Evolutionary conservation across 495 filamentous ascomycete species (phyloP).

Genomic region (Apiosordaria backusii): DNA sequence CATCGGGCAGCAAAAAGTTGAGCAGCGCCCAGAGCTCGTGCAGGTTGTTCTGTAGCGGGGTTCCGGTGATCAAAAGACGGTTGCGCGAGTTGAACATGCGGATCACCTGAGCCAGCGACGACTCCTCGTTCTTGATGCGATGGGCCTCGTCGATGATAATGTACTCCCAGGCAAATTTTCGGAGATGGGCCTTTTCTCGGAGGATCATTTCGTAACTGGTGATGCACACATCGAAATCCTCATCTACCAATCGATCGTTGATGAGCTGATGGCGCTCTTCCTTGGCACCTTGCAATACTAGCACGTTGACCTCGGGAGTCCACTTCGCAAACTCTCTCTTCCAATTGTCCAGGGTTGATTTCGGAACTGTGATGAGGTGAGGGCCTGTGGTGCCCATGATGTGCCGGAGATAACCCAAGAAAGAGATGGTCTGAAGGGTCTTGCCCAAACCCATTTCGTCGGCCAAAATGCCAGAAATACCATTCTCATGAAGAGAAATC

Average conservation of each 20-base stretch:
- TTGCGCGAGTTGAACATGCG: slow-evolving; percentile 96
- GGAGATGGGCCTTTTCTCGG: slow-evolving; percentile 88
- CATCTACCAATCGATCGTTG: slow-evolving; percentile 81
- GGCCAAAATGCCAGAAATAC: slow-evolving; percentile 94
- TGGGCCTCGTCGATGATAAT: slow-evolving; percentile 99
- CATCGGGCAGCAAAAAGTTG: slow-evolving; percentile 95
- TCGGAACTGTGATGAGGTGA: slow-evolving; percentile 92
- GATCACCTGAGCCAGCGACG: slow-evolving; percentile 93
- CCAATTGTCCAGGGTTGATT: slow-evolving; percentile 99
- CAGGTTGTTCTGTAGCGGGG: slow-evolving; percentile 95
- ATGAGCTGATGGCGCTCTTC: slow-evolving; percentile 88
- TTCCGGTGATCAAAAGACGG: slow-evolving; percentile 92
- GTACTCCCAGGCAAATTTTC: slow-evolving; percentile 99
- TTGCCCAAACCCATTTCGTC: slow-evolving; percentile 98
- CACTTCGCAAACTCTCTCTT: slow-evolving; percentile 88
- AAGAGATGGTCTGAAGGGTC: slow-evolving; percentile 84
- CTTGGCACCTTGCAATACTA: slow-evolving; percentile 93
- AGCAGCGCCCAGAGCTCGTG: slow-evolving; percentile 99
- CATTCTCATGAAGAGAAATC: slow-evolving; percentile 97
- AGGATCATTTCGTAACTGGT: slow-evolving; percentile 56
- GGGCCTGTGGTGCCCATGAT: slow-evolving; percentile 83
- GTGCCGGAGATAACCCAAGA: slow-evolving; percentile 90
- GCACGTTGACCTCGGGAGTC: slow-evolving; percentile 92
- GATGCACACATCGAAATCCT: slow-evolving; percentile 55
- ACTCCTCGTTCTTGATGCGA: slow-evolving; percentile 99